Evolutionary conservation across 1,139 yeast species (phyloP).

Genomic region (Suhomyces maxii): DNA sequence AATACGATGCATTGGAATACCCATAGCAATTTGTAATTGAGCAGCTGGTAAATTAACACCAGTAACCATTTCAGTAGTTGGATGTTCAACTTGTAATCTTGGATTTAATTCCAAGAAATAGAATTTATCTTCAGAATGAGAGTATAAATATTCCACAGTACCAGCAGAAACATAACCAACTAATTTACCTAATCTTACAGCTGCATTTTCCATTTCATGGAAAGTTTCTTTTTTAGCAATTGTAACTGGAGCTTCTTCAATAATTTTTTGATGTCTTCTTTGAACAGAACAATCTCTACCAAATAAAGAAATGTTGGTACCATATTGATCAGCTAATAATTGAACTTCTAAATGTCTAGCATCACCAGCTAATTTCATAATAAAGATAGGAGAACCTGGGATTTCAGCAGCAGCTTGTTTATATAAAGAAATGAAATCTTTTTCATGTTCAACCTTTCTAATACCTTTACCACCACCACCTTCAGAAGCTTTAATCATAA

Average conservation of each 20-base stretch:
- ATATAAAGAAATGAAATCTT: constrained; percentile 67
- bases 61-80: constrained; percentile 98
- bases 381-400: constrained; percentile 94
- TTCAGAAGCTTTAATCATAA: constrained; percentile 95
- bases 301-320: constrained; percentile 87
- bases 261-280: constrained; percentile 95
- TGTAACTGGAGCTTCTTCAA: constrained; percentile 96
- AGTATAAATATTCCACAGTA: constrained; percentile 94
- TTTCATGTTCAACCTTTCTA: constrained; percentile 82
- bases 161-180: constrained; percentile 99
- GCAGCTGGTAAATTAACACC: constrained; percentile 98
- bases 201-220: constrained; percentile 91
- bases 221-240: constrained; percentile 87
- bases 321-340: constrained; percentile 91
- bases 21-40: constrained; percentile 98
- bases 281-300: constrained; percentile 98
- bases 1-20: constrained; percentile 94
- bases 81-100: constrained; percentile 98
- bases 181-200: constrained; percentile 91
- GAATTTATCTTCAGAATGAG: constrained; percentile 90
- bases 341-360: constrained; percentile 97
- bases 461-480: constrained; percentile 99
- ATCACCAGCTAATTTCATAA: constrained; percentile 91
- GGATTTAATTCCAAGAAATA: constrained; percentile 96
- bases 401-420: constrained; percentile 92